These are phyloP conservation scores for Penicillium hesseltinei DNA, from an alignment of 2,329 filamentous ascomycete species.

Conservation along the genomic window DNA sequence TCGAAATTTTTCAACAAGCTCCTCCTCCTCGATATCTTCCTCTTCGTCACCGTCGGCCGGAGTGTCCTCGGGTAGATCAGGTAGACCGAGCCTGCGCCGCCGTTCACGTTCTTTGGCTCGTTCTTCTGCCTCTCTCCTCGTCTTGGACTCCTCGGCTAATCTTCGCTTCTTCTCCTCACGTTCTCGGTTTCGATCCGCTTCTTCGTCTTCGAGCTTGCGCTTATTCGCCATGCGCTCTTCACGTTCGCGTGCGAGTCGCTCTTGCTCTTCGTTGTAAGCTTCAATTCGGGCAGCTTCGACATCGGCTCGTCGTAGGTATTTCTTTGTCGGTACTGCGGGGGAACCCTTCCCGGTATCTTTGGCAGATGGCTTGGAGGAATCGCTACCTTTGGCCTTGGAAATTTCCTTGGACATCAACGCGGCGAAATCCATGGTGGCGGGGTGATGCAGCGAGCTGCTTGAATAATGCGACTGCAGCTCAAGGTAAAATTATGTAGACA, in stretches of 20 bases:
- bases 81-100: conserved; percentile 75
- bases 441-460: neutral
- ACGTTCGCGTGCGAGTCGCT: conserved; percentile 68
- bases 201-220: conserved; percentile 85
- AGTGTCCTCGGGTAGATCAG: conserved; percentile 58
- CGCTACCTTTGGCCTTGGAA: conserved; percentile 67
- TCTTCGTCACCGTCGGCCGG: conserved; percentile 35
- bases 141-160: conserved; percentile 76
- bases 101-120: conserved; percentile 69
- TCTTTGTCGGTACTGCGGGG: conserved; percentile 52
- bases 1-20: conserved; percentile 67
- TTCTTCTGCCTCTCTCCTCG: conserved; percentile 68
- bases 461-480: neutral
- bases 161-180: conserved; percentile 79
- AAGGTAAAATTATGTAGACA: neutral
- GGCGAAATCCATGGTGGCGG: conserved; percentile 81
- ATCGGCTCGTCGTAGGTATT: conserved; percentile 83
- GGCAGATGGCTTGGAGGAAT: conserved; percentile 29
- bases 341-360: conserved; percentile 17
- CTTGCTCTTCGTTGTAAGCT: conserved; percentile 79
- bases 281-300: conserved; percentile 77
- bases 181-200: conserved; percentile 63
- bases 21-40: conserved; percentile 69
- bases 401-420: conserved; percentile 92
- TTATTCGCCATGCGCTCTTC: conserved; percentile 70